These are phyloP conservation scores for Chlorella sorokiniana DNA, from an alignment of 139 green algal species.

Conservation along the genomic window DNA sequence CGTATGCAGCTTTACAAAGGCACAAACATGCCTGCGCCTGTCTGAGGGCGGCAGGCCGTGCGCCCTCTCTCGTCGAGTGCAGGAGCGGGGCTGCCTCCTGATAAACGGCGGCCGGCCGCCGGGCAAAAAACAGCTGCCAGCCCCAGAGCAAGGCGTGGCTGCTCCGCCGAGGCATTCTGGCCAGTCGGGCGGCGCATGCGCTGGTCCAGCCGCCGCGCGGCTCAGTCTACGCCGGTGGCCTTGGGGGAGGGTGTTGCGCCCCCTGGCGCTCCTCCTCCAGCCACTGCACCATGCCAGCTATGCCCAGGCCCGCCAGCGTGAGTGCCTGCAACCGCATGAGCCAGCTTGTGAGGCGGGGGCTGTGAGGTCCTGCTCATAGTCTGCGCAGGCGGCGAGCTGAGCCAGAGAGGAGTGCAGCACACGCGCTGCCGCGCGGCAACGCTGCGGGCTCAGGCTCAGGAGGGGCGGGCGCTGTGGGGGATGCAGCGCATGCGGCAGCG, in stretches of 20 bases:
- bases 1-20: no score
- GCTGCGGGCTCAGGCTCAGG: not conserved
- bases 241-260: not conserved
- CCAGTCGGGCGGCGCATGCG: no score
- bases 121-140: no score
- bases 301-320: conserved; percentile 46
- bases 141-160: no score
- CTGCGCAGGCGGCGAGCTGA: not conserved
- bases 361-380: no score
- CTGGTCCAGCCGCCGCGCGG: no score
- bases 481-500: not conserved
- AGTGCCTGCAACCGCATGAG: conserved; percentile 37
- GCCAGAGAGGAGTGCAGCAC: not conserved
- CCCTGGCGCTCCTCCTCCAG: not conserved
- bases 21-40: no score
- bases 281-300: conserved; percentile 21
- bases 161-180: no score
- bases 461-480: not conserved
- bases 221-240: conserved; percentile 8
- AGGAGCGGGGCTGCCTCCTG: no score
- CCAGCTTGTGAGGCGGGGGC: not conserved
- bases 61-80: no score
- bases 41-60: no score
- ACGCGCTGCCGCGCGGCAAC: not conserved
- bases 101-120: no score